Evolutionary conservation across 345 rosid species (phyloP).

Genomic region (Toxicodendron radicans): DNA sequence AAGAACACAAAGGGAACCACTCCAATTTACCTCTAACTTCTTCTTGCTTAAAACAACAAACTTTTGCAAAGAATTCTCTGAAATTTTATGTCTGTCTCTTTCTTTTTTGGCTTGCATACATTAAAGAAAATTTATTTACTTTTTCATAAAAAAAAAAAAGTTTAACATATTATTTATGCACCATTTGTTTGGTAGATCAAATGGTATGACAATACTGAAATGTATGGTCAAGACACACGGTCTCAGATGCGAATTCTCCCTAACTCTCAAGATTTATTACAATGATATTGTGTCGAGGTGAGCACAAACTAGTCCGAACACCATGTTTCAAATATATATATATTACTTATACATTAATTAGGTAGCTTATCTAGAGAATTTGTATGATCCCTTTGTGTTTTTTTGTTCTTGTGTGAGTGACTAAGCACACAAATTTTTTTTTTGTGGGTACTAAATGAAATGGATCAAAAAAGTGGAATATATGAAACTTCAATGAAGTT

Average conservation of each 20-base stretch:
- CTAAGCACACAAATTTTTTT: background rate
- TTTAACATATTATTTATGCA: too few relatives aligned
- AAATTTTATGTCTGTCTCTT: conserved; percentile 29
- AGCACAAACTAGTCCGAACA: too few relatives aligned
- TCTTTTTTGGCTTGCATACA: conserved; percentile 33
- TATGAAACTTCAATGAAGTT: conserved; percentile 35
- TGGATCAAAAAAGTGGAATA: background rate
- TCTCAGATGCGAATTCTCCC: too few relatives aligned
- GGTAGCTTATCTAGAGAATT: background rate
- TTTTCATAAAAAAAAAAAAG: too few relatives aligned
- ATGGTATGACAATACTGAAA: too few relatives aligned
- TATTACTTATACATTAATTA: too few relatives aligned
- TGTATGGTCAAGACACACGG: too few relatives aligned
- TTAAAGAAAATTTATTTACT: background rate
- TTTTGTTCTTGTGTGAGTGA: background rate
- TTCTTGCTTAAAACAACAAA: conserved; percentile 16
- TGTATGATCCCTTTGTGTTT: background rate
- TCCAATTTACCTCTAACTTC: conserved; percentile 9
- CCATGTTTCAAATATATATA: too few relatives aligned
- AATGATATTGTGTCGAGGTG: too few relatives aligned
- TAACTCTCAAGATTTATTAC: too few relatives aligned
- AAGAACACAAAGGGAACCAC: conserved; percentile 7
- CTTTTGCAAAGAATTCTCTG: conserved; percentile 27
- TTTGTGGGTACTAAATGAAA: background rate
- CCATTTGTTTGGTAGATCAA: too few relatives aligned